Percentiles rank a stretch among this genome's conserved stretches.
phyloP scores from a whole-genome alignment of 202 grass and related monocot species.

The Dendrocalamus latiflorus region DNA sequence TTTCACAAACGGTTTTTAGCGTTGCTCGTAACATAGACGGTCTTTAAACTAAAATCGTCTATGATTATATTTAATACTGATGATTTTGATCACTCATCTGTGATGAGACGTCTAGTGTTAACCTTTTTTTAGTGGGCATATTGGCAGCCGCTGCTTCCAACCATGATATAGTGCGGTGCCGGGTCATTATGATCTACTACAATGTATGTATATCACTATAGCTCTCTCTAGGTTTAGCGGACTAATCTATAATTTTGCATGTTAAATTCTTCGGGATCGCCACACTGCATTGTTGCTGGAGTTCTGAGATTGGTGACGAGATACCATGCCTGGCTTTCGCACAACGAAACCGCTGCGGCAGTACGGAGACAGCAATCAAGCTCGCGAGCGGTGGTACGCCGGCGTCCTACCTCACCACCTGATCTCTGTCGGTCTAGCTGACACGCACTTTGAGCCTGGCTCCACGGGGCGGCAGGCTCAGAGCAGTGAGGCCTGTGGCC shows the following conservation, averaged over 20 bases:
- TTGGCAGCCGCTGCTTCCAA: not conserved
- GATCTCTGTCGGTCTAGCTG: not conserved
- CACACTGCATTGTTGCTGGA: not conserved
- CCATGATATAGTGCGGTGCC: too few species aligned
- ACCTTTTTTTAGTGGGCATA: too few species aligned
- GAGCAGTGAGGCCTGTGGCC: not conserved
- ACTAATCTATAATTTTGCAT: not conserved
- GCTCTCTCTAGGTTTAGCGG: too few species aligned
- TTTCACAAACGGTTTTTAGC: too few species aligned
- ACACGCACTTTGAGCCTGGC: not conserved
- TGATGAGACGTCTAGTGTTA: too few species aligned
- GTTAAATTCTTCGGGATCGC: not conserved
- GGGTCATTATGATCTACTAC: too few species aligned
- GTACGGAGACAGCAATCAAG: not conserved
- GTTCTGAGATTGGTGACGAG: not conserved
- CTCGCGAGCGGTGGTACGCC: not conserved
- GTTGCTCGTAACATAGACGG: too few species aligned
- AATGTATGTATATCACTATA: too few species aligned
- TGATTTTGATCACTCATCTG: too few species aligned
- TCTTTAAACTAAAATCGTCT: too few species aligned
- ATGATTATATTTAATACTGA: too few species aligned
- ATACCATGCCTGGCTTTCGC: too few species aligned
- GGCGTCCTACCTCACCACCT: constrained; percentile 24
- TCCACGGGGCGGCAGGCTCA: not conserved
- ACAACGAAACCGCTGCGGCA: not conserved